Evolutionary conservation across 2,329 filamentous ascomycete species (phyloP), one percentile per base, ranked within the genome.

Genomic region (Ophiosphaerella narmari): DNA sequence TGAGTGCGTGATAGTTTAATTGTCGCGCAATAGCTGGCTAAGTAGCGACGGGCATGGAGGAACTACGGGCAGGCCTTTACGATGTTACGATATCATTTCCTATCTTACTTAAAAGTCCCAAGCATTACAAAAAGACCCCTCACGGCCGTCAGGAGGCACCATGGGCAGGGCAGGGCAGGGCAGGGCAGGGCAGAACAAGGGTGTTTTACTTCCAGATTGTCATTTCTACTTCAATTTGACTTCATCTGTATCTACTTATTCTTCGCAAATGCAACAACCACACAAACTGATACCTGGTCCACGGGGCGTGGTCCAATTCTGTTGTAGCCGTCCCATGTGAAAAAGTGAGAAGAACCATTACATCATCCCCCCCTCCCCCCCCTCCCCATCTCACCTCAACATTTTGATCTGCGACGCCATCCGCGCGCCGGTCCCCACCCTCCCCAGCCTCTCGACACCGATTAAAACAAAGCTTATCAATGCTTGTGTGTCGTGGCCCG

Each of bases 51-150:
- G 6, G 16, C 37, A 8, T 41, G 14, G 16, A 38, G 26, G n/a
- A 42, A 13, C 7, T n/a, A 31, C 7, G 23, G 5, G 32, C n/a
- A 7, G 39, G 31, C 32, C 46, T 49, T 57, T 48, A 67, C 50
- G 61, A 64, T 21, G 47, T 57, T 23, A 61, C 43, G 58, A 63
- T 54, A 56, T 44, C 49, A 50, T 56, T 60, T 53, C 43, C 60
- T 57, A 14, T 50, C 23, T 43, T 51, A 50, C 42, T 16, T 48
- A 47, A 50, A 51, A 54, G 40, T 45, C 36, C 43, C 55, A 52
- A 60, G 58, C 54, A 52, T 43, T 53, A 54, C 43, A 56, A 65
- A 65, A 65, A 54, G 41, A 54, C 35, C 39, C 42, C 39, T 56
- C 50, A 46, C 52, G 53, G 46, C 43, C 50, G 39, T 52, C 11